Conservation (phyloP, 2,329 filamentous ascomycete species). For the Aspergillus pseudoviridinutans region DNA sequence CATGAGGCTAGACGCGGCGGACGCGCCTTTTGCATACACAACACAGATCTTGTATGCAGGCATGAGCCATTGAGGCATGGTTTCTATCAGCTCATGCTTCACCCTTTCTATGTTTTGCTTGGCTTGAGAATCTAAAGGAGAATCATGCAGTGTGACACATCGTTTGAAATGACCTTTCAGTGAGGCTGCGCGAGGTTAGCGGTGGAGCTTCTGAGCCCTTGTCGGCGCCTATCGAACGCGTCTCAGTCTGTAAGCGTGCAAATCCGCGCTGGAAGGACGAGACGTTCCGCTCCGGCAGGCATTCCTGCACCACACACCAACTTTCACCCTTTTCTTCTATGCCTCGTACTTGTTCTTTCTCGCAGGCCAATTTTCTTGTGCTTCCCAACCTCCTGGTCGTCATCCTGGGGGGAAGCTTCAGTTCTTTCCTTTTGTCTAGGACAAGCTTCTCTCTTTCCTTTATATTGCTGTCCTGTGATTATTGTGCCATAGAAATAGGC, state of each 20-base stretch:
- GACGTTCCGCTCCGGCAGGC: slow-evolving; percentile 30
- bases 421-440: slow-evolving; percentile 16
- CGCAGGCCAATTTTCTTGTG: slow-evolving; percentile 17
- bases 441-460: slow-evolving; percentile 14
- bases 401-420: slow-evolving; percentile 12
- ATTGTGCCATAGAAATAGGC: slow-evolving; percentile 11
- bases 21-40: slow-evolving; percentile 11
- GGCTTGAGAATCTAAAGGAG: background rate
- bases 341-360: slow-evolving; percentile 22
- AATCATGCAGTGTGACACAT: slow-evolving; percentile 13
- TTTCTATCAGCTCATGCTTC: background rate
- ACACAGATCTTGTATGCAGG: background rate
- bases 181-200: slow-evolving; percentile 17
- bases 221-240: slow-evolving; percentile 39
- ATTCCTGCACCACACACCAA: slow-evolving; percentile 31
- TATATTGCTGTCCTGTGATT: slow-evolving; percentile 5
- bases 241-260: slow-evolving; percentile 39
- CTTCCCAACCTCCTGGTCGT: slow-evolving; percentile 21
- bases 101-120: background rate
- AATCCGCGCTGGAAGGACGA: slow-evolving; percentile 35
- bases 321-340: slow-evolving; percentile 19
- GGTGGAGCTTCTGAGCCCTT: slow-evolving; percentile 27
- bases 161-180: slow-evolving; percentile 9
- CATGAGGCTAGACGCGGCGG: slow-evolving; percentile 16
- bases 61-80: background rate